Evolutionary conservation across 148 eudicot species (phyloP), one percentile per base, ranked within the genome.

Genomic region (Chenopodium berlandieri): DNA sequence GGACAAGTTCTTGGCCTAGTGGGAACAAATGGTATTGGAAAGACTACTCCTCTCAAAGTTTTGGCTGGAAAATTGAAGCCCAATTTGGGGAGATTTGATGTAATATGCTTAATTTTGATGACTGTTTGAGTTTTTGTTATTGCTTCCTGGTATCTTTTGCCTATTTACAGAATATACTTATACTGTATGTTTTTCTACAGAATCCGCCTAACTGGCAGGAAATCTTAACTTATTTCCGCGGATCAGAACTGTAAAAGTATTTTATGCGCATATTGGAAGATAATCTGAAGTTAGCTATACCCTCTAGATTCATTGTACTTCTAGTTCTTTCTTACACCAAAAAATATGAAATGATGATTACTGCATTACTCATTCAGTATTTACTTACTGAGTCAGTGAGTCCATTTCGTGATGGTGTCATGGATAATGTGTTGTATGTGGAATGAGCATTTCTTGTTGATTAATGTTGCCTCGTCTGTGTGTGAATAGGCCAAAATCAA

Each of bases 1-100:
- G 98, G 99, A 19, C 98, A 96, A 84, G 99, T 97, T 89, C 98
- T 94, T 85, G 99, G 99, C 58, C 89, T 97, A 89, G 99, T 97
- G 82, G 99, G 99, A 84, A 94, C 99, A 74, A 97, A 97, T 90
- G 99, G 99, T 30, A 97, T 97, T 88, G 99, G 99, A 65, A 97
- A 97, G 83, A 92, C 97, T 47, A 96, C 99, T 77, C 95, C 98
- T 30, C 97, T 96, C 27, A 94, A 96, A 91, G 99, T 97, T 73
- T 87, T 97, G 90, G 98, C 99, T 75, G 98, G 99, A 83, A 92
- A 94, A 78, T 82, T 97, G 87, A 97, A 97, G 79, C 99, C 99
- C 40, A 97, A 97, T 84, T 83, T 97, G 81, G 98, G 99, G n/a
- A 92, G 97, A 75, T 97, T 97, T 83, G 88, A 82, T 79, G 98